Percentiles rank a stretch among this genome's conserved stretches.
Conservation (phyloP, 257 asterid species). For the Capsicum baccatum region DNA sequence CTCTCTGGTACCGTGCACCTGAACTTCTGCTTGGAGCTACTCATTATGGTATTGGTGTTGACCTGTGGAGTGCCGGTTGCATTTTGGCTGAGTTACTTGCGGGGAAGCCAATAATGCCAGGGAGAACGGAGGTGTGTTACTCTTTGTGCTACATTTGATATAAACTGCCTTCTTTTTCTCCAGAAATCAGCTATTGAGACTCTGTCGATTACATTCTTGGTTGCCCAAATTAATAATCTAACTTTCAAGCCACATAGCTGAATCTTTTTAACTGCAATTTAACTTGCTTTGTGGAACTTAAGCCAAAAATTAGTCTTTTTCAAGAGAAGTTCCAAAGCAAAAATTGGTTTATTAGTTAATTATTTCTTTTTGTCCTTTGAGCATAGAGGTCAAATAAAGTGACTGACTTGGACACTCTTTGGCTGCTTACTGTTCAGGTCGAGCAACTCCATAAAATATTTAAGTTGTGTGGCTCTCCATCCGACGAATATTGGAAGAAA, state of each 20-base stretch:
- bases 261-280: not conserved
- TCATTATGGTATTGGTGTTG: slow-evolving; percentile 82
- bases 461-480: slow-evolving; percentile 89
- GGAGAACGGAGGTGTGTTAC: slow-evolving; percentile 82
- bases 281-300: too few relatives aligned
- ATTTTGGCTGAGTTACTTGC: slow-evolving; percentile 83
- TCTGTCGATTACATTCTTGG: too few relatives aligned
- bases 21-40: slow-evolving; percentile 89
- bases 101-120: slow-evolving; percentile 90
- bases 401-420: slow-evolving; percentile 27
- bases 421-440: slow-evolving; percentile 49
- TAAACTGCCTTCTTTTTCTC: not conserved
- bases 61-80: slow-evolving; percentile 98
- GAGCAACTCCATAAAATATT: slow-evolving; percentile 95
- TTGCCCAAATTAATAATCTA: too few relatives aligned
- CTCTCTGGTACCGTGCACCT: slow-evolving; percentile 98
- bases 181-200: too few relatives aligned
- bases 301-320: too few relatives aligned
- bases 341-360: not conserved
- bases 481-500: slow-evolving; percentile 89
- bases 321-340: too few relatives aligned
- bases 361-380: slow-evolving; percentile 10
- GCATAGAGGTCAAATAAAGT: not conserved
- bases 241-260: too few relatives aligned
- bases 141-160: slow-evolving; percentile 19